Base-by-base conservation (phyloP, 148 eudicot genomes). In the Amaranthus hypochondriacus region DNA sequence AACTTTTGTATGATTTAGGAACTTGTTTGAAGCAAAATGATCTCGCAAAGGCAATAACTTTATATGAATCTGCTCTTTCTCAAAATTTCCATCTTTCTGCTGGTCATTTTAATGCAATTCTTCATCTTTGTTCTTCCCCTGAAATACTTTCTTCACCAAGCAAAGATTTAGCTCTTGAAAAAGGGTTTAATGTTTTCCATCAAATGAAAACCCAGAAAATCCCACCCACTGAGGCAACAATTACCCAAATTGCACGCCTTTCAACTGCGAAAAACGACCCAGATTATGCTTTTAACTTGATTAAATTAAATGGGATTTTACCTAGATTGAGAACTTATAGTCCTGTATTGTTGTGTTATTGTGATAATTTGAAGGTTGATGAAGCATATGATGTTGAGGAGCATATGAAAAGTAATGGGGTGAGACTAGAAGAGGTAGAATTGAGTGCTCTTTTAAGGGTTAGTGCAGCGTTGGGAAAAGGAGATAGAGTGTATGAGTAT, bases 401-500 rank as follows among this genome's bases (percentile, higher is more conserved):
- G 54, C 84, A 88, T 62, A 88, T 92, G 86, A 73, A 14, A 64
- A 76, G 60, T 3, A 78, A 66, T 39, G 87, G 83, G 71, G 81
- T 95, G 70, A 78, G 66, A 47, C 66, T 83, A 48, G 96, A 92
- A 79, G 98, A 92, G 70, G 72, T 78, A 5, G 93, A 92, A 62
- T 62, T 95, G 6, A 81, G 80, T 12, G 89, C 86, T 8, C 78
- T 95, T 78, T 72, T 95, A 75, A 87, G 78, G 86, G 96, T 95
- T 55, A 92, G 97, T 73, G 81, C 51, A 50, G 89, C 86, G 62
- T 66, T 77, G 5, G 85, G 82, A 50, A 86, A 68, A 62, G 92
- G 62, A 48, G 85, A 81, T 47, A 95, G 68, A 75, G 97, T 95
- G 70, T 95, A 95, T 78, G 93, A 81, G 81, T 95, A 95, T 81